Base-by-base conservation (phyloP, 179 eudicot genomes). In the Sideroxylon spinosum region DNA sequence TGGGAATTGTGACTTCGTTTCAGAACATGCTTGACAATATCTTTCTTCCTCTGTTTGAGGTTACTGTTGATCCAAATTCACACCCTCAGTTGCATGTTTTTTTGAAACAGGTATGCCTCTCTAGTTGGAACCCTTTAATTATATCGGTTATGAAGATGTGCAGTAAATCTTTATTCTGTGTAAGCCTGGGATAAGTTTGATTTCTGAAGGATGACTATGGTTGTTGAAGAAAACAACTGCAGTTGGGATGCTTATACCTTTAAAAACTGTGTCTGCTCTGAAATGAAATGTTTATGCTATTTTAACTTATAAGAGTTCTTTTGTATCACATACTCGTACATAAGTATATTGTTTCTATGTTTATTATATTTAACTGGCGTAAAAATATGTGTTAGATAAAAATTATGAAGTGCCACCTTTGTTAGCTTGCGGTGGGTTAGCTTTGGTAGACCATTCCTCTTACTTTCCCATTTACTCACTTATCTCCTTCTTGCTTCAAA, bases 21-120 rank as follows among this genome's bases (percentile, higher is more conserved):
- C 99, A 96, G 76, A 96, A 91, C 86, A 88, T 96, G 84, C 97
- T 96, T 61, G 99, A 96, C 87, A 96, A 96, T 82, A 91, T 96
- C 71, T 96, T 96, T 86, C 90, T 96, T 81, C 99, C 99, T 74
- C 84, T 96, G 83, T 96, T 96, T 57, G 99, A 96, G 91, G 99
- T 91, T 48, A 96, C 98, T 70, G 96, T 96, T 67, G 91, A 94
- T 84, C 99, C 99, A 22, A 90, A 84, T 82, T 96, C 99, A 69
- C 99, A 96, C 85, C 99, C 99, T 55, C 99, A 96, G 80, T 82
- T 96, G 85, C 99, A 96, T 85, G 76, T 96, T 71, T 90, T 96
- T 90, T 82, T 96, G 88, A 94, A 96, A 76, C 99, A 96, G 98
- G 99, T 96, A 75, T 66, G 85, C 28, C 32, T 70, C 16, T 70